Evolutionary conservation across 148 eudicot genomes (phyloP), one percentile per base, ranked within the genome.

Genomic region (Chenopodium berlandieri): DNA sequence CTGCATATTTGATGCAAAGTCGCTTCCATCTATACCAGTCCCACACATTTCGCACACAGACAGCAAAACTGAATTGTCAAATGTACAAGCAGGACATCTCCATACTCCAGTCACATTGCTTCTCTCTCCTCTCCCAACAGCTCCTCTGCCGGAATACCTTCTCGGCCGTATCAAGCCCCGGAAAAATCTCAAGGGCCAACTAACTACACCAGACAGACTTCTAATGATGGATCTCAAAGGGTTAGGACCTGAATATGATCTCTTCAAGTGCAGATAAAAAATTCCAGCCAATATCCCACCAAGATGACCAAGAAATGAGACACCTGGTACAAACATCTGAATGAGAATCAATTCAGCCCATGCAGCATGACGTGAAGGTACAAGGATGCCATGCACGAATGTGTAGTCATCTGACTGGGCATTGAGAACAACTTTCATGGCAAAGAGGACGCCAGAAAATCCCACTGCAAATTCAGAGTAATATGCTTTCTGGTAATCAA

Each of bases 391-490:
- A 19, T 93, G 92, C 70, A 95, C 88, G 19, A 58, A 75, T 10
- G 93, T 83, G 84, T 95, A 93, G 23, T 86, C 85, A 71, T 89
- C 92, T 25, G 94, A 88, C 77, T 87, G 92, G 46, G 99, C 90
- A 77, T 95, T 88, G 63, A 95, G 92, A 31, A 94, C 87, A 23
- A 94, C 99, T 92, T 95, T 95, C 99, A 95, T 88, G 10, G 97
- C 99, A 82, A 95, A 94, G 65, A 95, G 93, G 68, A 95, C 93
- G 44, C 99, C 99, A 5, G 99, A 95, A 73, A 95, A 95, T 32
- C 99, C 99, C 58, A 89, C 99, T 10, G 99, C 88, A 63, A 91
- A 91, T 80, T 95, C 97, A 8, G 81, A 84, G 87, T 92, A 95
- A 71, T 91, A 95, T 10, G 95, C 73, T 79, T 78, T 85, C 40